Conservation (phyloP, 257 asterid species). For the Marsdenia floribunda region DNA sequence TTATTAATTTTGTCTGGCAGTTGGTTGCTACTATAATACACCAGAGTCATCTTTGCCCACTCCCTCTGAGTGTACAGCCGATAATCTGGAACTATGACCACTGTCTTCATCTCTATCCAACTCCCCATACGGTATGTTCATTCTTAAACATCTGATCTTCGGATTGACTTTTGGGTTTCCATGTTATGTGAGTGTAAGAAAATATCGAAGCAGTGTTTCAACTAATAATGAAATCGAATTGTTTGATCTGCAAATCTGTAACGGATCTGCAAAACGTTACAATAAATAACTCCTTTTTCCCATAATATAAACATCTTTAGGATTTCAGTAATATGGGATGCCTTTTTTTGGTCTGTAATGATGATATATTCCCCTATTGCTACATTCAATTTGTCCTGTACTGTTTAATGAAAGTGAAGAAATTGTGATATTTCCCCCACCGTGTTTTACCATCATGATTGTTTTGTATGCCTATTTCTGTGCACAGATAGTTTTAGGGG, state of each 20-base stretch:
- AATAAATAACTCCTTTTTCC: neutral
- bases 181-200: neutral
- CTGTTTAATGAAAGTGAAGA: neutral
- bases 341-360: neutral
- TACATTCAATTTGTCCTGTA: neutral
- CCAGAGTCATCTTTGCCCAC: slow-evolving; percentile 97
- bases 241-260: neutral
- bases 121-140: slow-evolving; percentile 74
- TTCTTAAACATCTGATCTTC: neutral
- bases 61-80: slow-evolving; percentile 83
- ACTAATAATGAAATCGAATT: neutral
- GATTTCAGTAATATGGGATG: neutral
- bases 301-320: neutral
- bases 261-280: neutral
- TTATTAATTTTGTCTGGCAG: slow-evolving; percentile 34
- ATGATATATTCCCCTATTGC: neutral
- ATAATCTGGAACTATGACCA: slow-evolving; percentile 94
- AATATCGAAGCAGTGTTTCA: neutral
- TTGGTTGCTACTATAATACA: slow-evolving; percentile 91
- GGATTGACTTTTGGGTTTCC: neutral
- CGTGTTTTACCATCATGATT: neutral
- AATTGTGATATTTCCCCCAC: neutral
- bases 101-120: slow-evolving; percentile 85
- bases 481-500: slow-evolving; percentile 83
- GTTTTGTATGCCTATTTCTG: neutral